Base-by-base conservation (phyloP, 768 basidiomycete species). In the Hypsizygus marmoreus region DNA sequence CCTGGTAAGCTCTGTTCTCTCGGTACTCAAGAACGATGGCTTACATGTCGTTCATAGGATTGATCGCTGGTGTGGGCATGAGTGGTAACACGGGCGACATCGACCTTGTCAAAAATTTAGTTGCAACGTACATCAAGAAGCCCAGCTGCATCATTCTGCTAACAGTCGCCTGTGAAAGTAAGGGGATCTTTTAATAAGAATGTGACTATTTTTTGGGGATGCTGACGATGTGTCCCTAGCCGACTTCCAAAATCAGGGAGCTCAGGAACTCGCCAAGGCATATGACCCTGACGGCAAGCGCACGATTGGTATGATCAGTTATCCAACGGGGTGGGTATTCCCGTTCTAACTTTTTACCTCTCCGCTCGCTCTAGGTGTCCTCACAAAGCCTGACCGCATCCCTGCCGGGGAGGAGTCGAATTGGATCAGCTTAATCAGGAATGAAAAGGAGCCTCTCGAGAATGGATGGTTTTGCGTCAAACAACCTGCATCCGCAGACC, bases 161-260 rank as follows among this genome's bases (percentile, higher is more conserved):
- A 20, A 77, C 76, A 0, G 74, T 81, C 0, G 76, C 86, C 0
- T 85, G 83, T 53, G 83, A 86, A 62, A 84, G 84, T 84, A 44
- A 47, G 77, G 52, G 13, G 9, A 25, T 30, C 19, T 31, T 22
- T 47, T n/a, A 5, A 22, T 33, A 22, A 9, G 24, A 14, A 14
- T 24, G 31, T 34, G 11, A 13, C 24, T 24, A 10, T 29, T n/a
- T 41, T 41, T 16, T n/a, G n/a, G n/a, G n/a, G 37, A 17, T 20
- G 11, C 14, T 35, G 10, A 45, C 32, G 35, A 8, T 43, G 13
- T 20, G 8, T 23, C 33, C 33, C 23, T 35, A 91, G 89, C 86
- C 40, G 87, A 91, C 50, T 87, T 86, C 14, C 85, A 90, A 53
- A 91, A 88, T 32, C 88, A 91, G 59, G 84, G 82, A 0, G 88